Conservation (phyloP, 441 rosid genomes). For the Populus trichocarpa region DNA sequence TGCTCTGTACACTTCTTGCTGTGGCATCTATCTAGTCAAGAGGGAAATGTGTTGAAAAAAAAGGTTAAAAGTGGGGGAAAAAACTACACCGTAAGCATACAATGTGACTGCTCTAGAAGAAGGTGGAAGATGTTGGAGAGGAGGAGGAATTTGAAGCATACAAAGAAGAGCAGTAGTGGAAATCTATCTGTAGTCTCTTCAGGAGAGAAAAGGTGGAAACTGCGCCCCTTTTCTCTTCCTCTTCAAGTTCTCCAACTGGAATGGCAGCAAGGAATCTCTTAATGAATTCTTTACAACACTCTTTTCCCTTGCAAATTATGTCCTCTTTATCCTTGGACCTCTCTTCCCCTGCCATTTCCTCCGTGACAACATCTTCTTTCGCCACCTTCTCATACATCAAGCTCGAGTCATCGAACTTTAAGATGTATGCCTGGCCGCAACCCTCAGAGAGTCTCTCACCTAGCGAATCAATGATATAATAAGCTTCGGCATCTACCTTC, state of each 20-base stretch:
- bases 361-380: not conserved
- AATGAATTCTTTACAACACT: conserved; percentile 57
- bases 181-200: conserved; percentile 62
- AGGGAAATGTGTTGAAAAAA: not conserved
- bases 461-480: conserved; percentile 52
- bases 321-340: conserved; percentile 8
- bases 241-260: conserved; percentile 45
- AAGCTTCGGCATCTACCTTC: conserved; percentile 43
- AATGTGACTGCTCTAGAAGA: not conserved
- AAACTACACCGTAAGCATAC: not conserved
- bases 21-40: not conserved
- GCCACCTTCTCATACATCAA: conserved; percentile 26
- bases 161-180: conserved; percentile 37
- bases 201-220: conserved; percentile 32
- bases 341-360: conserved; percentile 1
- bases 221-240: conserved; percentile 41
- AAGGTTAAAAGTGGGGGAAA: not conserved
- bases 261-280: conserved; percentile 66
- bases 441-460: conserved; percentile 71
- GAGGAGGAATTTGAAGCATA: conserved; percentile 11
- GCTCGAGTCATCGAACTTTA: conserved; percentile 57
- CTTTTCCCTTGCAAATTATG: conserved; percentile 46
- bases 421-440: conserved; percentile 58
- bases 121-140: conserved; percentile 13
- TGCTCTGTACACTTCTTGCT: not conserved